Conservation (phyloP, 208 protist genomes). For the Angomonas deanei region DNA sequence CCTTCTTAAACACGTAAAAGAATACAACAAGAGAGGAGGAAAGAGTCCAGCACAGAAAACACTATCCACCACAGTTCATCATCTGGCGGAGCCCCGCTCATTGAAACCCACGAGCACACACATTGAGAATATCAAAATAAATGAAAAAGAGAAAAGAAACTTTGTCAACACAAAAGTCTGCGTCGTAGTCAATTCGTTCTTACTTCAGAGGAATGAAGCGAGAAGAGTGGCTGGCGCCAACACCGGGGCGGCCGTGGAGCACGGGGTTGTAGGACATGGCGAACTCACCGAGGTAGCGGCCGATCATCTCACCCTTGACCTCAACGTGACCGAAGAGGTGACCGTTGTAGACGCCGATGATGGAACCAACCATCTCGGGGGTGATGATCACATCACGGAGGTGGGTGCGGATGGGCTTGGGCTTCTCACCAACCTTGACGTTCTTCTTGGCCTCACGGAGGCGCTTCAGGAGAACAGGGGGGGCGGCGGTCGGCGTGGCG, state of each 20-base stretch:
- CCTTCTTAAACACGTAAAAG: too few relatives aligned
- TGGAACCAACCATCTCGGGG: constrained; percentile 99
- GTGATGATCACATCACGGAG: constrained; percentile 99
- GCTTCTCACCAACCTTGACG: constrained; percentile 96
- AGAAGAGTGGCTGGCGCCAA: constrained; percentile 96
- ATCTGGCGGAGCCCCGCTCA: too few relatives aligned
- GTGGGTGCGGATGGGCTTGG: constrained; percentile 98
- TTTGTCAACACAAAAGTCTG: background rate
- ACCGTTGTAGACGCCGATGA: constrained; percentile 99
- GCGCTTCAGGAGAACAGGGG: constrained; percentile 95
- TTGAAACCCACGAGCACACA: too few relatives aligned
- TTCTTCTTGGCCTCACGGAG: constrained; percentile 96
- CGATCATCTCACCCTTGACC: constrained; percentile 99
- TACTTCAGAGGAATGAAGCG: constrained; percentile 85
- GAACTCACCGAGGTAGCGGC: constrained; percentile 99
- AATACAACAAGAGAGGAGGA: too few relatives aligned
- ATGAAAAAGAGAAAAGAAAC: constrained; percentile 2
- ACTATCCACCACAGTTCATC: too few relatives aligned
- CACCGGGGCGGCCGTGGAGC: constrained; percentile 98
- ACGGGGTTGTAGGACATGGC: constrained; percentile 98
- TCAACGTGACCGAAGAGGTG: constrained; percentile 98
- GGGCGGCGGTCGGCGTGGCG: constrained; percentile 89
- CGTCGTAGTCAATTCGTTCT: background rate
- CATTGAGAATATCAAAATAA: background rate
- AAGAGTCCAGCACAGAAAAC: too few relatives aligned